A percentile compares a stretch with the other conserved stretches of the same genome.
phyloP scores from a whole-genome alignment of 768 basidiomycete species.

The Hericium rajendrae region DNA sequence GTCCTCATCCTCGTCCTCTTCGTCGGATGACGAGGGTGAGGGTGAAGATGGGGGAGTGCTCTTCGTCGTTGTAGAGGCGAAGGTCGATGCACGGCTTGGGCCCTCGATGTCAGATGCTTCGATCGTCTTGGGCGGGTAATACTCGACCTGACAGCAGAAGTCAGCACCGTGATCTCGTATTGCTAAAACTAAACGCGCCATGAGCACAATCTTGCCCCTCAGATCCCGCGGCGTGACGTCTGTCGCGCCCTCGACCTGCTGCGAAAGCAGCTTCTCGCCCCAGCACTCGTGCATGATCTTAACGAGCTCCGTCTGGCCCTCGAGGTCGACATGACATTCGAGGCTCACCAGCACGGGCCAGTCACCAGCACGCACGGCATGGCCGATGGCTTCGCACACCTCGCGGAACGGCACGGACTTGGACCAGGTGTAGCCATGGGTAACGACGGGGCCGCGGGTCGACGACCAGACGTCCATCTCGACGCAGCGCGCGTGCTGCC shows the following conservation, averaged over 20 bases:
- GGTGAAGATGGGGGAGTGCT: too few species aligned
- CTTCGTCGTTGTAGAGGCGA: too few species aligned
- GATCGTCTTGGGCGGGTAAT: conserved; percentile 7
- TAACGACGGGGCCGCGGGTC: conserved; percentile 42
- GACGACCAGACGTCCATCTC: conserved; percentile 65
- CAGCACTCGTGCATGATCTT: conserved; percentile 39
- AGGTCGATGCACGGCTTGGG: too few species aligned
- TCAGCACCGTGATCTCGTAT: too few species aligned
- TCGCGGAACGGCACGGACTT: conserved; percentile 39
- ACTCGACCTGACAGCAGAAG: conserved; percentile 9
- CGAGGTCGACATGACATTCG: conserved; percentile 36
- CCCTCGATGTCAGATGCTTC: not conserved
- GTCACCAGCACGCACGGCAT: conserved; percentile 28
- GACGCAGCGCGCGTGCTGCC: conserved; percentile 44
- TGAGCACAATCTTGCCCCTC: conserved; percentile 44
- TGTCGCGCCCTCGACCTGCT: conserved; percentile 27
- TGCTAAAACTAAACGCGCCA: conserved; percentile 30
- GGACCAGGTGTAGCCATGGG: conserved; percentile 52
- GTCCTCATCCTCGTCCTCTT: not conserved
- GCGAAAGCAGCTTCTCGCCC: conserved; percentile 41
- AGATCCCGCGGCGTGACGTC: conserved; percentile 36
- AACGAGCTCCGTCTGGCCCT: conserved; percentile 45
- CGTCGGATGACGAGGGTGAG: too few species aligned
- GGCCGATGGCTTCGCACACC: conserved; percentile 44
- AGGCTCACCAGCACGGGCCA: conserved; percentile 50